A percentile compares a stretch with the other conserved stretches of the same genome.
phyloP scores from a whole-genome alignment of 2,329 filamentous ascomycete genomes.

The Delphinella strobiligena region DNA sequence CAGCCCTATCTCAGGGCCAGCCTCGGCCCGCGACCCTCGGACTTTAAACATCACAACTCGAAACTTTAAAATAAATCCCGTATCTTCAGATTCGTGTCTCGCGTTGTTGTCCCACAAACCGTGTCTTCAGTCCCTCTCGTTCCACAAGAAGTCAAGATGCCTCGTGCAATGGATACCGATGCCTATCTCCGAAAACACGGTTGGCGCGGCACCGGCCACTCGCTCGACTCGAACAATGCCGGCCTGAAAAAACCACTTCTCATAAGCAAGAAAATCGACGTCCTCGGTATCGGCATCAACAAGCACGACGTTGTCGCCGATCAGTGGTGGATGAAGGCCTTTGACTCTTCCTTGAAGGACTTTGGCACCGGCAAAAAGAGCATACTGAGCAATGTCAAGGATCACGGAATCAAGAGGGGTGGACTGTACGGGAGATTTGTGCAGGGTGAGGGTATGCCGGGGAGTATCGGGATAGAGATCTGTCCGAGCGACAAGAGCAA shows the following conservation, averaged over 20 bases:
- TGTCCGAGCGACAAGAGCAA: neutral
- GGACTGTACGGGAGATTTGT: conserved; percentile 77
- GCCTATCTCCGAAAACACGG: conserved; percentile 75
- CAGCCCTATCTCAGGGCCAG: no score
- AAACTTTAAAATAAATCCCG: no score
- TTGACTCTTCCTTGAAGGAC: conserved; percentile 78
- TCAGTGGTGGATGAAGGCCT: conserved; percentile 95
- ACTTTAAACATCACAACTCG: no score
- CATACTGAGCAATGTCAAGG: conserved; percentile 33
- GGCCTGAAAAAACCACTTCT: conserved; percentile 77
- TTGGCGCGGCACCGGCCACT: conserved; percentile 82
- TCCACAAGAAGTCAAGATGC: no score
- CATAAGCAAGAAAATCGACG: conserved; percentile 70
- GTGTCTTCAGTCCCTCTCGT: no score
- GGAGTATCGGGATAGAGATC: conserved; percentile 43
- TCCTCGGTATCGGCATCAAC: conserved; percentile 69
- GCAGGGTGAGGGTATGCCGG: conserved; percentile 62
- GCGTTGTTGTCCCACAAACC: no score
- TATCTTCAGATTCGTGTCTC: no score
- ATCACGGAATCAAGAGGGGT: conserved; percentile 36
- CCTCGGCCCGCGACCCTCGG: no score
- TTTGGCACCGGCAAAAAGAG: conserved; percentile 52
- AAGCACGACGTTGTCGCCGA: conserved; percentile 52
- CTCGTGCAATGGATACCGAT: conserved; percentile 88
- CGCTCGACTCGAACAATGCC: conserved; percentile 62